Conservation (phyloP, 1,139 yeast species). For the Yamadazyma diddensiae region DNA sequence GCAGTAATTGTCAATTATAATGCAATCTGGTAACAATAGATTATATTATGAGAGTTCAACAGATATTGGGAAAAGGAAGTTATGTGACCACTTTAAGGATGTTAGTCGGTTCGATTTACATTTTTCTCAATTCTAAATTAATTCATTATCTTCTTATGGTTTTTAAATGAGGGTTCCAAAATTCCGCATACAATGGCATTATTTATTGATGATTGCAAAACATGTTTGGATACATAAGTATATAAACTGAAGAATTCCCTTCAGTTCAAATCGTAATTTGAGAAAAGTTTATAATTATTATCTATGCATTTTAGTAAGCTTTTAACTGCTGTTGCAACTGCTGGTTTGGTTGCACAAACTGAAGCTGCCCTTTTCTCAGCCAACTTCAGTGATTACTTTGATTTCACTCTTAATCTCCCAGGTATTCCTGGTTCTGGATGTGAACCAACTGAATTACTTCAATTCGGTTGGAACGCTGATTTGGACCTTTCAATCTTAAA, state of each 20-base stretch:
- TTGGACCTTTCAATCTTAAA: conserved; percentile 12
- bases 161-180: too few species aligned
- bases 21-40: not conserved
- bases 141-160: too few species aligned
- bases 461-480: conserved; percentile 12
- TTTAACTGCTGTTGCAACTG: conserved; percentile 13
- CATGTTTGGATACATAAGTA: not conserved
- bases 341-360: conserved; percentile 11
- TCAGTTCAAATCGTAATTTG: not conserved
- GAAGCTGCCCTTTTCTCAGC: conserved; percentile 8
- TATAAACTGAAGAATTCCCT: not conserved
- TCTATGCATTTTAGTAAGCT: conserved; percentile 15
- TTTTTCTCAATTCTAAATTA: too few species aligned
- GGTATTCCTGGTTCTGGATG: conserved; percentile 8
- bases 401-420: conserved; percentile 13
- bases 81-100: too few species aligned
- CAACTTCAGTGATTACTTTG: conserved; percentile 12
- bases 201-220: too few species aligned
- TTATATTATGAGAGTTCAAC: not conserved
- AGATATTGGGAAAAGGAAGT: too few species aligned
- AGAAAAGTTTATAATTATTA: too few species aligned
- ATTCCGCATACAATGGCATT: too few species aligned
- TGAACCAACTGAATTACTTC: conserved; percentile 10
- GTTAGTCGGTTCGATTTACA: too few species aligned
- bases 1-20: not conserved